Conservation (phyloP, 768 basidiomycete species). For the Macrolepiota fuliginosa region DNA sequence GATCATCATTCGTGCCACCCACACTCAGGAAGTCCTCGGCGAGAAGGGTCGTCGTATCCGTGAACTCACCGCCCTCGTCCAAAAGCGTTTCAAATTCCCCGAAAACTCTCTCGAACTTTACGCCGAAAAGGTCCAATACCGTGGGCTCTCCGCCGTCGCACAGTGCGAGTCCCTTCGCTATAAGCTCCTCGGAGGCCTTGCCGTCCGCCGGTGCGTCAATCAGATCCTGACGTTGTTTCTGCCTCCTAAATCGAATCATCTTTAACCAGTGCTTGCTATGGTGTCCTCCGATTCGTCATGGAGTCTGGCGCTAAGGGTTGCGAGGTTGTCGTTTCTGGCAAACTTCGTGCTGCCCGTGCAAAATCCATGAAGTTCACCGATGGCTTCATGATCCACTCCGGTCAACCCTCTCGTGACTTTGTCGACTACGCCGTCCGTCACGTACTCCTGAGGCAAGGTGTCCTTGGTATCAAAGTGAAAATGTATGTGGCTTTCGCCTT, state of each 20-base stretch:
- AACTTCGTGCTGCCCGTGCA: constrained; percentile 98
- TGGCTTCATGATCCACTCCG: constrained; percentile 99
- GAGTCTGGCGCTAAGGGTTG: constrained; percentile 99
- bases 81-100: constrained; percentile 99
- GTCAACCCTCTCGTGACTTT: constrained; percentile 95
- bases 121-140: constrained; percentile 98
- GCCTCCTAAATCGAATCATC: background rate
- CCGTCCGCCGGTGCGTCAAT: constrained; percentile 84
- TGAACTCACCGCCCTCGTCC: constrained; percentile 96
- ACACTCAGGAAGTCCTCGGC: constrained; percentile 98
- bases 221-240: background rate
- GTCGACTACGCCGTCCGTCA: constrained; percentile 98
- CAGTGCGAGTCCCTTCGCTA: constrained; percentile 98
- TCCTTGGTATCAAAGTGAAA: constrained; percentile 99
- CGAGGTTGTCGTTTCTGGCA: constrained; percentile 99
- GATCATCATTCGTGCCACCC: constrained; percentile 99
- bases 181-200: constrained; percentile 99
- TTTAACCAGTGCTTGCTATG: constrained; percentile 66
- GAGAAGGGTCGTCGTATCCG: constrained; percentile 99
- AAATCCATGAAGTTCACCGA: constrained; percentile 99
- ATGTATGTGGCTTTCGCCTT: constrained; percentile 53
- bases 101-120: constrained; percentile 99
- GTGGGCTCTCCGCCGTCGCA: constrained; percentile 96
- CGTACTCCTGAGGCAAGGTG: constrained; percentile 97
- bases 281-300: constrained; percentile 99